These are phyloP conservation scores for Ceraceosorus guamensis DNA, from an alignment of 1,284 basidiomycete species.

Conservation along the genomic window DNA sequence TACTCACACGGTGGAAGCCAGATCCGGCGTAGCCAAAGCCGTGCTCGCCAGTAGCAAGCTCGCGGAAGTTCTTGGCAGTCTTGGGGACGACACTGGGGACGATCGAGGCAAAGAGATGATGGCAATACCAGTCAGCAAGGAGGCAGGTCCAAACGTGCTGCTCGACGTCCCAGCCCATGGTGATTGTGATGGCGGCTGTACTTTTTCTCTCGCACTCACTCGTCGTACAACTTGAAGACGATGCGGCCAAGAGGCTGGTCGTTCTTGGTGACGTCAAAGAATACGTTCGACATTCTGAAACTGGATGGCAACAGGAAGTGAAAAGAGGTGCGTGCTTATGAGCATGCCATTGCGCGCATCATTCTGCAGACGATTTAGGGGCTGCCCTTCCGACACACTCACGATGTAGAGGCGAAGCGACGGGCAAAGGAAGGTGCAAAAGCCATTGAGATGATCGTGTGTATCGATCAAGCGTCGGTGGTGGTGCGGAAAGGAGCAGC, in stretches of 20 bases:
- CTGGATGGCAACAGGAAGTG: too few species aligned
- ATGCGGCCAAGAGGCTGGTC: conserved; percentile 47
- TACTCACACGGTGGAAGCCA: conserved; percentile 55
- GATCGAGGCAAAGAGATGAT: neutral
- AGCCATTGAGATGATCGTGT: too few species aligned
- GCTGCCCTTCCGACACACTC: neutral
- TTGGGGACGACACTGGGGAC: conserved; percentile 23
- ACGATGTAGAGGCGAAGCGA: conserved; percentile 32
- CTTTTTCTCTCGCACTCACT: conserved; percentile 12
- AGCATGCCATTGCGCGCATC: neutral
- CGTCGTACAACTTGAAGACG: conserved; percentile 37
- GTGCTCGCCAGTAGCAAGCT: conserved; percentile 64
- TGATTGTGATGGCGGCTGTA: too few species aligned
- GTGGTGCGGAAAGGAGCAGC: too few species aligned
- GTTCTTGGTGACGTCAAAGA: conserved; percentile 62
- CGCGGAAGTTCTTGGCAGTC: conserved; percentile 43
- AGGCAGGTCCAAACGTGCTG: too few species aligned
- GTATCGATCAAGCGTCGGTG: too few species aligned
- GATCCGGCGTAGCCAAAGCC: conserved; percentile 69
- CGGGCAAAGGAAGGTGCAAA: conserved; percentile 33
- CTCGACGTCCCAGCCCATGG: too few species aligned
- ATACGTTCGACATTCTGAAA: conserved; percentile 54
- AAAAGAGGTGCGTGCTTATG: neutral
- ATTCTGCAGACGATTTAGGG: neutral
- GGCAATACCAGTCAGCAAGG: neutral